Conservation (phyloP, 768 basidiomycete species). For the Tephrocybe sp. region DNA sequence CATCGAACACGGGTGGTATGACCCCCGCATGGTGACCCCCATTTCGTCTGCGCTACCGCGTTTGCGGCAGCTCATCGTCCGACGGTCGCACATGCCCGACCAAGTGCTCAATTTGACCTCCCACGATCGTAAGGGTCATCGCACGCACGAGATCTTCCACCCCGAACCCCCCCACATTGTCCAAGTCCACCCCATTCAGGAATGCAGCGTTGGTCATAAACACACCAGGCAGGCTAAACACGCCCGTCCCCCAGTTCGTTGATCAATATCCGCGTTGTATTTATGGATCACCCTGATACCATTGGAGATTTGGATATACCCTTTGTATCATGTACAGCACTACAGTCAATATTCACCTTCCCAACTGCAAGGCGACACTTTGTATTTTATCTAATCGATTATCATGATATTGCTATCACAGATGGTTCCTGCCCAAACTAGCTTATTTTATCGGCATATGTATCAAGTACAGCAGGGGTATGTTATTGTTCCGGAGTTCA, state of each 20-base stretch:
- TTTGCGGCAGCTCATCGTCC: conserved; percentile 33
- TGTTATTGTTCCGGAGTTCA: neutral
- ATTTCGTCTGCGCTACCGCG: conserved; percentile 32
- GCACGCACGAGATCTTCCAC: conserved; percentile 5
- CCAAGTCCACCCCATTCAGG: conserved; percentile 5
- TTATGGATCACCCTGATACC: no score
- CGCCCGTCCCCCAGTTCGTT: no score
- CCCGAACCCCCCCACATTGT: conserved; percentile 4
- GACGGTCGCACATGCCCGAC: conserved; percentile 30
- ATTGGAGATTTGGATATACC: no score
- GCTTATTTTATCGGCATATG: neutral
- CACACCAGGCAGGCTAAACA: neutral
- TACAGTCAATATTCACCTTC: no score
- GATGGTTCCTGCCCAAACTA: no score
- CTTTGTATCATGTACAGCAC: no score
- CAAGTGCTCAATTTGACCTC: conserved; percentile 30
- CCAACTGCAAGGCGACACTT: no score
- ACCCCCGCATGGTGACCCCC: conserved; percentile 37
- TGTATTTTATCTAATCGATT: no score
- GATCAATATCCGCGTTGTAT: no score
- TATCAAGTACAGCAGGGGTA: neutral
- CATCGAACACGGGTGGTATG: conserved; percentile 49
- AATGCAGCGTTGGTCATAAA: neutral
- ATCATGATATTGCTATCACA: no score
- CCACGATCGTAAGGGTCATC: conserved; percentile 13